Evolutionary conservation across 805 yeast species (phyloP).

Genomic region (Pichia gijzeniarum): DNA sequence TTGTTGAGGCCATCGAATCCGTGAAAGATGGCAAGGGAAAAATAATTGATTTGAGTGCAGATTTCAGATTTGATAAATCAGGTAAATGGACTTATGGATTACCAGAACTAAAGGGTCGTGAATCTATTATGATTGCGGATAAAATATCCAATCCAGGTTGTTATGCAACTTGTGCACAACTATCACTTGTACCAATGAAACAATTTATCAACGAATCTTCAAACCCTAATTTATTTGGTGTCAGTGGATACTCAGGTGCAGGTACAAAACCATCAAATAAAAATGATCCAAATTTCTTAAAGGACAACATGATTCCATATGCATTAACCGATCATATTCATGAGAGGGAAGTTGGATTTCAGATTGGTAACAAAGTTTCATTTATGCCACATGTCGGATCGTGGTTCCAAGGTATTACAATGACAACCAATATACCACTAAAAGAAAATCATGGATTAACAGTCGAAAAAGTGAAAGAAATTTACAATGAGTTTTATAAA

Average conservation of each 20-base stretch:
- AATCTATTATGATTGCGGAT: conserved; percentile 57
- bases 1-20: conserved; percentile 72
- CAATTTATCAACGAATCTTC: conserved; percentile 49
- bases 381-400: conserved; percentile 97
- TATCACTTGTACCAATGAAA: conserved; percentile 83
- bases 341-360: conserved; percentile 84
- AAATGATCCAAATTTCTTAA: conserved; percentile 71
- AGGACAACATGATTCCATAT: conserved; percentile 87
- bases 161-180: conserved; percentile 97
- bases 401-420: conserved; percentile 98
- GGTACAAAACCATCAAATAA: conserved; percentile 98
- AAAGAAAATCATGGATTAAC: conserved; percentile 50
- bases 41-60: conserved; percentile 91
- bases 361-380: conserved; percentile 72
- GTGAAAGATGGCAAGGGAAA: conserved; percentile 60
- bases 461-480: conserved; percentile 73
- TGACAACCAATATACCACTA: conserved; percentile 87
- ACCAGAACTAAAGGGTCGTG: conserved; percentile 81
- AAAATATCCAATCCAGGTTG: conserved; percentile 97
- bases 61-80: conserved; percentile 85
- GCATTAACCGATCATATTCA: conserved; percentile 95
- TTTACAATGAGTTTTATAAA: conserved; percentile 82
- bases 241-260: conserved; percentile 98
- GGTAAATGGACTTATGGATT: conserved; percentile 91
- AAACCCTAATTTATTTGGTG: conserved; percentile 84